phyloP scores from a whole-genome alignment of 352 stramenopile species.

The Globisporangium recalcitrans region DNA sequence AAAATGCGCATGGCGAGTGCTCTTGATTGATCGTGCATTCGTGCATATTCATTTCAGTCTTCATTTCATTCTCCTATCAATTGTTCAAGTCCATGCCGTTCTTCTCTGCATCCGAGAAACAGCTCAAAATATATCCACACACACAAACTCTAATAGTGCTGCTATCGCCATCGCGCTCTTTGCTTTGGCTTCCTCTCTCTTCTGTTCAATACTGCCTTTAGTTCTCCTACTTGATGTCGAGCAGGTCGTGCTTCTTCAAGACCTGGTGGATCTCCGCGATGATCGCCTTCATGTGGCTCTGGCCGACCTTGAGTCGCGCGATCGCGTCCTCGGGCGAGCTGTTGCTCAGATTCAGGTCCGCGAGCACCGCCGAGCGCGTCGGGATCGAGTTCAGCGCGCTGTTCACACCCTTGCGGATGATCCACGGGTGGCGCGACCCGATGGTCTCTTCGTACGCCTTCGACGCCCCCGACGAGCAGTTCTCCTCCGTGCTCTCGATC shows the following conservation, averaged over 20 bases:
- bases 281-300: conserved; percentile 43
- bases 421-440: conserved; percentile 72
- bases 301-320: conserved; percentile 31
- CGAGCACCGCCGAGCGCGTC: conserved; percentile 48
- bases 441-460: conserved; percentile 84
- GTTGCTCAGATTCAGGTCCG: conserved; percentile 35
- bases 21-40: no score
- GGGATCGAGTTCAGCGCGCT: conserved; percentile 65
- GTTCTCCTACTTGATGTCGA: conserved; percentile 62
- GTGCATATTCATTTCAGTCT: neutral
- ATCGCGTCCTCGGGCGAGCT: conserved; percentile 30
- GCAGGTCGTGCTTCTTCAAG: conserved; percentile 59
- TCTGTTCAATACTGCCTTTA: neutral
- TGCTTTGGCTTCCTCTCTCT: neutral
- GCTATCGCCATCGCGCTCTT: no score
- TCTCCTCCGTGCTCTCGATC: conserved; percentile 61
- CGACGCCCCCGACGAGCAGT: conserved; percentile 50
- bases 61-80: neutral
- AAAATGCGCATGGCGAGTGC: no score
- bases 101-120: neutral
- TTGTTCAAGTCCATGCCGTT: neutral
- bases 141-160: conserved; percentile 9
- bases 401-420: conserved; percentile 82
- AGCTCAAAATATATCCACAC: conserved; percentile 1
- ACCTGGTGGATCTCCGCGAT: conserved; percentile 45